A percentile compares a stretch with the other conserved stretches of the same genome.
These are phyloP conservation scores for Phytomonas francai DNA, from an alignment of 208 protist species.

Conservation along the genomic window DNA sequence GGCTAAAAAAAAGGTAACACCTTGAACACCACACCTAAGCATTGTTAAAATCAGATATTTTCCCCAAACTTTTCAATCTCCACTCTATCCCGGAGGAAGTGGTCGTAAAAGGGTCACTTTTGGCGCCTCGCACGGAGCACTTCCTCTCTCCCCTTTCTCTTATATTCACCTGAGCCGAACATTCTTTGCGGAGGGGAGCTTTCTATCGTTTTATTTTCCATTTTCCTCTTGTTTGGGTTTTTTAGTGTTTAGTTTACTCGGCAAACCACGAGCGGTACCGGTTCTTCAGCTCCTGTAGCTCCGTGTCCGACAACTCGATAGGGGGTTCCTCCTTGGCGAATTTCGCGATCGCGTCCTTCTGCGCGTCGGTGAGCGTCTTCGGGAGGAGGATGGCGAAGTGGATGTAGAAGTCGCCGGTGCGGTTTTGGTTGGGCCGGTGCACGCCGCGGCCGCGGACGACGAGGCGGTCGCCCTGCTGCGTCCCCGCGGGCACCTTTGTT, in stretches of 20 bases:
- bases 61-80: no score
- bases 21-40: neutral
- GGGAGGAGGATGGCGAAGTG: slow-evolving; percentile 85
- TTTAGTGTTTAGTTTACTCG: slow-evolving; percentile 14
- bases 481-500: slow-evolving; percentile 74
- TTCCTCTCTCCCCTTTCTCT: neutral
- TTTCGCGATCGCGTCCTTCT: slow-evolving; percentile 70
- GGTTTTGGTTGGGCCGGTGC: slow-evolving; percentile 75
- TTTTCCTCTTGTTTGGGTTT: neutral
- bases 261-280: slow-evolving; percentile 80
- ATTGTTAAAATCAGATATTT: neutral
- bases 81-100: no score
- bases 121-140: neutral
- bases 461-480: slow-evolving; percentile 87
- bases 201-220: neutral
- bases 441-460: slow-evolving; percentile 80
- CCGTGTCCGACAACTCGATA: slow-evolving; percentile 54
- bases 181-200: neutral
- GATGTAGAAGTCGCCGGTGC: slow-evolving; percentile 83
- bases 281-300: slow-evolving; percentile 77
- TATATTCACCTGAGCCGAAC: neutral
- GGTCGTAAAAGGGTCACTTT: no score
- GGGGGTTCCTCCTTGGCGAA: slow-evolving; percentile 84
- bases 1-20: slow-evolving; percentile 7
- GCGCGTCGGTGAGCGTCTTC: slow-evolving; percentile 68